A percentile compares a stretch with the other conserved stretches of the same genome.
phyloP scores from a whole-genome alignment of 441 rosid species.

The Syzygium malaccense region DNA sequence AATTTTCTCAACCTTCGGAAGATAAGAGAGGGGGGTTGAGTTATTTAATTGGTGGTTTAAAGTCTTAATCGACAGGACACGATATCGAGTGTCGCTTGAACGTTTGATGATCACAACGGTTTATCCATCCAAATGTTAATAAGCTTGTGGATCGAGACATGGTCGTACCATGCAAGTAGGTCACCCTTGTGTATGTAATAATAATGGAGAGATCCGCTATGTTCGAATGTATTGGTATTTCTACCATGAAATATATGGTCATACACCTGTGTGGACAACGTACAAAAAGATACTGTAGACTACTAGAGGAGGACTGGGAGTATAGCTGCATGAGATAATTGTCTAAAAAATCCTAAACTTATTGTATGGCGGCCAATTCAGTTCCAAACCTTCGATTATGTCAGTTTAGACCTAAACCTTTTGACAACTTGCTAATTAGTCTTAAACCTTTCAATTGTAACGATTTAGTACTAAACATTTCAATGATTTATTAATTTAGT shows the following conservation, averaged over 20 bases:
- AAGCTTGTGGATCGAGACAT: background rate
- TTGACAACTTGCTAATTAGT: too few relatives aligned
- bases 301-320: background rate
- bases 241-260: background rate
- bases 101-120: accelerated
- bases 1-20: background rate
- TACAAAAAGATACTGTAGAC: background rate
- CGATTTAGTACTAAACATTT: too few relatives aligned
- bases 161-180: background rate
- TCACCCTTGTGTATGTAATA: background rate
- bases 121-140: background rate
- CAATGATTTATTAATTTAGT: too few relatives aligned
- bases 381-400: too few relatives aligned
- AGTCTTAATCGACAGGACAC: background rate
- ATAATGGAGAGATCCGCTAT: background rate
- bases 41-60: background rate
- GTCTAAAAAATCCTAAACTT: too few relatives aligned
- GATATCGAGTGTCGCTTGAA: background rate
- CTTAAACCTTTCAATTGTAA: too few relatives aligned
- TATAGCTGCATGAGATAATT: too few relatives aligned
- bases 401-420: too few relatives aligned
- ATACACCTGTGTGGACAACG: background rate
- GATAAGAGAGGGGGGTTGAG: background rate
- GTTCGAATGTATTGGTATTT: background rate
- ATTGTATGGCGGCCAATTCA: too few relatives aligned